A percentile compares a stretch with the other conserved stretches of the same genome.
phyloP scores from a whole-genome alignment of 1,139 yeast genomes.

The Candida neerlandica region DNA sequence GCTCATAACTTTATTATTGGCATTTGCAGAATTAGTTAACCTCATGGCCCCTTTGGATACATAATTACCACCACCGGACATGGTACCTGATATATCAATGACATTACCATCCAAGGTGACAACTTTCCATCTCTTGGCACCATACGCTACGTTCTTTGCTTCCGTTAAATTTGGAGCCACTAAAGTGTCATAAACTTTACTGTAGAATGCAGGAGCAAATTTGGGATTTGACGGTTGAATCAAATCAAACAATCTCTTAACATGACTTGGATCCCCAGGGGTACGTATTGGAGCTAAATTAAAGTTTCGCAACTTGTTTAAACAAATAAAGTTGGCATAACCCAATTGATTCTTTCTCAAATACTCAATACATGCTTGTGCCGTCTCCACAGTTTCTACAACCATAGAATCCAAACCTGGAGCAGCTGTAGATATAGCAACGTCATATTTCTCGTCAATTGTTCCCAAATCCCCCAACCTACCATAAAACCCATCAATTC shows the following conservation, averaged over 20 bases:
- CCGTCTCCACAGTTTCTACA: constrained; percentile 91
- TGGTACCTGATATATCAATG: constrained; percentile 94
- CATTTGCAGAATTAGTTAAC: constrained; percentile 34
- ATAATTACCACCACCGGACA: constrained; percentile 92
- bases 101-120: constrained; percentile 92
- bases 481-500: constrained; percentile 86
- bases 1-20: constrained; percentile 29
- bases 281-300: constrained; percentile 64
- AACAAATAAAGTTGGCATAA: constrained; percentile 82
- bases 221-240: constrained; percentile 65
- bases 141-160: constrained; percentile 90
- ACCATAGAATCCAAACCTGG: constrained; percentile 91
- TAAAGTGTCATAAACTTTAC: constrained; percentile 81
- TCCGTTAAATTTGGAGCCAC: constrained; percentile 79
- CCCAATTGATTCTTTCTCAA: constrained; percentile 85
- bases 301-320: constrained; percentile 71
- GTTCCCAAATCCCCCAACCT: constrained; percentile 88
- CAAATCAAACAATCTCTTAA: constrained; percentile 83
- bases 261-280: constrained; percentile 65
- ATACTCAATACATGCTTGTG: constrained; percentile 88
- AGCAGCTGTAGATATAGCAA: constrained; percentile 94
- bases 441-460: constrained; percentile 84
- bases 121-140: constrained; percentile 77
- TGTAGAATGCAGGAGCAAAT: constrained; percentile 87
- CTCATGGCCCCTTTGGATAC: constrained; percentile 69